Evolutionary conservation across 352 stramenopile species (phyloP), one percentile per base, ranked within the genome.

Genomic region (Globisporangium viniferum): DNA sequence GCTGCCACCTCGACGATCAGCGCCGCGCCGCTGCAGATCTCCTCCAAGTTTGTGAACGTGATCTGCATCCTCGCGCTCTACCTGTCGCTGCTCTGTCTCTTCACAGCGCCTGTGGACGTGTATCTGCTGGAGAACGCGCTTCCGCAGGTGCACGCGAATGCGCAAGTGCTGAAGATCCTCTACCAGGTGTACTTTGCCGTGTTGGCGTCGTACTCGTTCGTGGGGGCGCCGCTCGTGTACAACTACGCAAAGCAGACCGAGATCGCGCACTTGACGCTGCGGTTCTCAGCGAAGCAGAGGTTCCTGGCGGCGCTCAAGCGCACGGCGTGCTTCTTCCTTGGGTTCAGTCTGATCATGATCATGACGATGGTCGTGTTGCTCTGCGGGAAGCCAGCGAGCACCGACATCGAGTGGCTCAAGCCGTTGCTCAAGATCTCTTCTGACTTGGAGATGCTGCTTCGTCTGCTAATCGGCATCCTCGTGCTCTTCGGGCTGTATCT

Each of bases 191-290:
- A 90, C 68, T 89, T 95, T 44, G 80, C 76, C 14, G 66, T 72
- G 0, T 67, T 95, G 15, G 80, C 78, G 18, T 63, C 78, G 3
- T 92, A 92, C 71, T 89, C 78, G 41, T 92, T 93, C 59, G 53
- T 92, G 2, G 78, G 81, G 9, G 87, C 86, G 39, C 88, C 88
- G 35, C 81, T 95, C 22, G 82, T 88, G 29, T 95, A 83, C 67
- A 88, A 93, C 68, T 95, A 94, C 67, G 84, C 88, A 6, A 87
- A 88, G 29, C 84, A 95, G 68, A 94, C 84, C 29, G 88, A 94
- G 69, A 88, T 95, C 63, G 83, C 86, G 58, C 88, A 93, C 65
- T 76, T 95, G 66, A 95, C 88, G 41, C 68, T 92, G 53, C 76
- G 76, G 18, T 93, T 92, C 69, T 77, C 75, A 2, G 68, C 78